Conservation (phyloP, 192 early-diverging fungal genomes). For the Entomortierella lignicola region DNA sequence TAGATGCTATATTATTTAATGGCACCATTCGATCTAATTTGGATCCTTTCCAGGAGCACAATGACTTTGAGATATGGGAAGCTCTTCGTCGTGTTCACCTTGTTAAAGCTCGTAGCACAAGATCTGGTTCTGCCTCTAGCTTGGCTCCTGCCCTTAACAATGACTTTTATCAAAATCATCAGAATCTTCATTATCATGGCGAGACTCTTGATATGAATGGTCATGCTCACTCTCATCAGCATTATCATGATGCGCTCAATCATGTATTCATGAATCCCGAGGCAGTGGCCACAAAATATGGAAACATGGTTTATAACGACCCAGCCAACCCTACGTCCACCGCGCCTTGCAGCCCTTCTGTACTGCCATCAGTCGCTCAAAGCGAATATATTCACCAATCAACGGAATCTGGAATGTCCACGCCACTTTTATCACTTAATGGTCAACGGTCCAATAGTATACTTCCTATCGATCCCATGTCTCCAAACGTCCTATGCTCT, state of each 20-base stretch:
- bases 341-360: background rate
- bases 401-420: background rate
- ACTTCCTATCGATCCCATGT: slow-evolving; percentile 22
- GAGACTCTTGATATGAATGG: slow-evolving; percentile 17
- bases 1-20: slow-evolving; percentile 64
- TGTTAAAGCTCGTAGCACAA: slow-evolving; percentile 47
- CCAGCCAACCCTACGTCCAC: slow-evolving; percentile 17
- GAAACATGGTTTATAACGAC: slow-evolving; percentile 9
- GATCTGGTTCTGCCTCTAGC: slow-evolving; percentile 22
- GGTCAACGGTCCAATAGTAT: background rate
- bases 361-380: background rate
- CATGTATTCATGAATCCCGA: slow-evolving; percentile 29
- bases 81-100: slow-evolving; percentile 82
- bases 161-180: slow-evolving; percentile 24
- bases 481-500: slow-evolving; percentile 26
- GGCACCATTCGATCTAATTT: slow-evolving; percentile 83
- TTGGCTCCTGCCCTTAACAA: slow-evolving; percentile 1
- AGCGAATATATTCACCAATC: slow-evolving; percentile 10
- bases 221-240: slow-evolving; percentile 10
- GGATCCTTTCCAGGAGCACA: slow-evolving; percentile 87
- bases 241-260: slow-evolving; percentile 6
- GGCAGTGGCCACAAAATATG: slow-evolving; percentile 9
- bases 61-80: slow-evolving; percentile 82
- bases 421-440: slow-evolving; percentile 11
- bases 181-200: slow-evolving; percentile 1